Evolutionary conservation across 306 rosid genomes (phyloP), one percentile per base, ranked within the genome.

Genomic region (Dicorynia guianensis): DNA sequence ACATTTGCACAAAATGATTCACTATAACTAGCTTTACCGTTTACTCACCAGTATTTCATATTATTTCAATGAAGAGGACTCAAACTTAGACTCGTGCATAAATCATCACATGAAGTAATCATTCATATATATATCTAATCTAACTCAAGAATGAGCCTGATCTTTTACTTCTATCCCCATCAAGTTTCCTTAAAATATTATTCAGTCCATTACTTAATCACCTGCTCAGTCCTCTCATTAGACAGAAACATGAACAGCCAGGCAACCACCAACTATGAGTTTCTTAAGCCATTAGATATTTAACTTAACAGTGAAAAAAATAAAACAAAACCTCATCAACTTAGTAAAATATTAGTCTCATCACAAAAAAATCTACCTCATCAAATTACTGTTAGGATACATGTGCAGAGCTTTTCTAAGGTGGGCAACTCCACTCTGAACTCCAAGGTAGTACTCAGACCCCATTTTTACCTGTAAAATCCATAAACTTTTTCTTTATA

Each of bases 401-500:
- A 88, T 85, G 87, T 94, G 98, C 71, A 94, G 82, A 74, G 86
- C 85, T 77, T 88, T 94, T 80, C 87, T 88, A 76, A 91, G 91
- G 83, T 91, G 85, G 71, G 83, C 77, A 56, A 90, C 81, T 78
- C 95, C 98, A 77, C 84, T 88, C 54, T 80, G 86, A 77, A 88
- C 36, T 76, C 87, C 95, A 77, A 91, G 88, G 81, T 63, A 57
- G 69, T 25, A 33, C 56, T 81, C 88, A 47, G 90, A 80, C 76
- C 76, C 89, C 80, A 82, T 80, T 79, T 88, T 90, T 49, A 91
- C 72, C 98, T 93, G 88, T 67, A 81, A 66, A 63, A 74, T 70
- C 76, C 76, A 59, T 25, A 69, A 48, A 5, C 9, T 34, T 63
- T 48, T 76, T 17, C 25, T 63, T 55, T 20, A 20, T 38, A 8